Base-by-base conservation (phyloP, 169 alveolate genomes). In the Cryptosporidium baileyi region DNA sequence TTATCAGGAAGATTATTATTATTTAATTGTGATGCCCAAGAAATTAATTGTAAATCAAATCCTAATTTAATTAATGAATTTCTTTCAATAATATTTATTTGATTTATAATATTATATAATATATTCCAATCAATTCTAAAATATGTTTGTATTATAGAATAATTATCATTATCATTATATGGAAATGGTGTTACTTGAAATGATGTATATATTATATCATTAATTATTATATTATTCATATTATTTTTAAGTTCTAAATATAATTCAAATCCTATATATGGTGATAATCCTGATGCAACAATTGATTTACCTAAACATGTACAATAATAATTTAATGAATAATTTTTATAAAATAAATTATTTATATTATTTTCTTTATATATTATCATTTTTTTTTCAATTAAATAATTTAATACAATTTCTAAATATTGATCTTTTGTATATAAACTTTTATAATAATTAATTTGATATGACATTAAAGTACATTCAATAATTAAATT, bases 231-330 rank as follows among this genome's bases (percentile, higher is more conserved):
- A 4, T 30, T 22, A 19, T 19, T 17, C 34, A 38, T 74, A 38
- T 19, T 38, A 28, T 44, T 59, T 5, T 41, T 38, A 3, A 74
- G 52, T 19, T 74, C 85, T 13, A 26, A 7, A 34, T 74, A 52
- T 7, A 74, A 61, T 13, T 74, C 85, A 6, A 13, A 36, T 11
- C 85, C 85, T 3, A 24, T 57, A 45, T 67, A 51, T 15, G 85
- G 85, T 38, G 85, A 54, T 36, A 74, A n/a, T 1, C 85, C 85
- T 41, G 85, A 51, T 19, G 85, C 17, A 41, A 41, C 85, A 11
- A 54, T 41, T 6, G 85, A 52, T 22, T 38, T 74, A 11, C 85
- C 85, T 22, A 74, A 40, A 30, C 24, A 4, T 36, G 85, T 74
- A 34, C 85, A 74, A 17, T 19, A 36, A n/a, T 51, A 59, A 26